A percentile compares a stretch with the other conserved stretches of the same genome.
phyloP scores from a whole-genome alignment of 768 basidiomycete genomes.

The Chalciporus sphaerocephalus region DNA sequence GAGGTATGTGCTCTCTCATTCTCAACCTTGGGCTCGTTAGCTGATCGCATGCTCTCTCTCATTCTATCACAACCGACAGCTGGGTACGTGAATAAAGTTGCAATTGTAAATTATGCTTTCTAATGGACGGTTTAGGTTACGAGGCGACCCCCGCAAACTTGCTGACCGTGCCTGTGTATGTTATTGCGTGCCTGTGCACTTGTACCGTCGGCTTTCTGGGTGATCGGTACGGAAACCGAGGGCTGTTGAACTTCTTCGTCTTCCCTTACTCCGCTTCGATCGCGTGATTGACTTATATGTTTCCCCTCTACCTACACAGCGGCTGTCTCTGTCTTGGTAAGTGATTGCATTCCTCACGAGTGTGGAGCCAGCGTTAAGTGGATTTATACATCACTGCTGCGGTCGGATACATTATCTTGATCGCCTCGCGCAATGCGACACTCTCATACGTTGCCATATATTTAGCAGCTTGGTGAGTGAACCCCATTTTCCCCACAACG shows the following conservation, averaged over 20 bases:
- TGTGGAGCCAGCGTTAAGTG: conserved; percentile 4
- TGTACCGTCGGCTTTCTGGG: conserved; percentile 60
- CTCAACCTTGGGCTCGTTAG: background rate
- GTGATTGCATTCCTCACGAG: background rate
- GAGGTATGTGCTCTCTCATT: conserved; percentile 40
- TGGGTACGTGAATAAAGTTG: conserved; percentile 33
- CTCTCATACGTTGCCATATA: conserved; percentile 72
- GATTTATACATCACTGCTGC: conserved; percentile 34
- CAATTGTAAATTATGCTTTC: background rate
- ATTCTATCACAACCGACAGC: conserved; percentile 25
- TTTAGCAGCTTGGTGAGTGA: conserved; percentile 60
- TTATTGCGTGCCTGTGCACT: conserved; percentile 62
- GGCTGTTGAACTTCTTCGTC: conserved; percentile 59
- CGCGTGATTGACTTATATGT: background rate
- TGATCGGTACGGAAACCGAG: conserved; percentile 57
- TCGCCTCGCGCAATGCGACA: conserved; percentile 55
- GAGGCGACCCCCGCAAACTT: conserved; percentile 71
- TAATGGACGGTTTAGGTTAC: conserved; percentile 40
- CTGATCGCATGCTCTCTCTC: background rate
- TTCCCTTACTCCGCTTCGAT: background rate
- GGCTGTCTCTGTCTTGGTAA: conserved; percentile 27
- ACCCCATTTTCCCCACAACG: background rate
- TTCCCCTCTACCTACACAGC: conserved; percentile 9
- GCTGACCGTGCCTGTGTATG: conserved; percentile 74
- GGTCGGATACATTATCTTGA: conserved; percentile 67